phyloP scores from a whole-genome alignment of 495 filamentous ascomycete genomes.

The Penicillium ochrochloron region DNA sequence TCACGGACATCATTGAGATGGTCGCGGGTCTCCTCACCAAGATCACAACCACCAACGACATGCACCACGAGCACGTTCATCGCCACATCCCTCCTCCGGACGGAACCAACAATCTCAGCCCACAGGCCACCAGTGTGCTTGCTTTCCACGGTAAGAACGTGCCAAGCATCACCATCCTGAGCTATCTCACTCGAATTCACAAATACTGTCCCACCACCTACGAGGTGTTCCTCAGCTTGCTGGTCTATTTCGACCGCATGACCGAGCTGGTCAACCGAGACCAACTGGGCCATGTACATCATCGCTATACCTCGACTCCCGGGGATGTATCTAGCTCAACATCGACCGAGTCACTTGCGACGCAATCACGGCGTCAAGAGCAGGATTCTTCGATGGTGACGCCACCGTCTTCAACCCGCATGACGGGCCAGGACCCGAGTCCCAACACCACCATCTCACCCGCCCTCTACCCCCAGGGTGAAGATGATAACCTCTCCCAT shows the following conservation, averaged over 20 bases:
- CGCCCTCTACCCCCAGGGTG: slow-evolving; percentile 44
- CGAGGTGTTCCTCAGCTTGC: slow-evolving; percentile 92
- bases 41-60: slow-evolving; percentile 96
- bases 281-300: slow-evolving; percentile 54
- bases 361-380: slow-evolving; percentile 18
- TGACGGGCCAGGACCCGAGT: slow-evolving; percentile 41
- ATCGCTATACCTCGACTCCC: slow-evolving; percentile 28
- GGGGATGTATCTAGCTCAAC: slow-evolving; percentile 1
- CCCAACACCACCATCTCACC: slow-evolving; percentile 42
- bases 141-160: slow-evolving; percentile 99
- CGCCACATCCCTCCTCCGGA: slow-evolving; percentile 70
- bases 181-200: slow-evolving; percentile 94
- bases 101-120: slow-evolving; percentile 67
- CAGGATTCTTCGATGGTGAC: slow-evolving; percentile 43
- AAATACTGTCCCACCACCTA: slow-evolving; percentile 99
- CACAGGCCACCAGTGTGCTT: slow-evolving; percentile 85
- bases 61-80: slow-evolving; percentile 83
- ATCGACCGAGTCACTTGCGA: slow-evolving; percentile 10
- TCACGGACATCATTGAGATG: slow-evolving; percentile 99
- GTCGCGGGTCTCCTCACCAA: slow-evolving; percentile 97
- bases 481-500: slow-evolving; percentile 67
- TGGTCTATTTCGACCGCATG: slow-evolving; percentile 99
- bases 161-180: slow-evolving; percentile 93
- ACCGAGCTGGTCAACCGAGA: slow-evolving; percentile 90
- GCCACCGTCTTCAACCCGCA: slow-evolving; percentile 39